Base-by-base conservation (phyloP, 2,329 filamentous ascomycete species). In the Neurospora sp. region DNA sequence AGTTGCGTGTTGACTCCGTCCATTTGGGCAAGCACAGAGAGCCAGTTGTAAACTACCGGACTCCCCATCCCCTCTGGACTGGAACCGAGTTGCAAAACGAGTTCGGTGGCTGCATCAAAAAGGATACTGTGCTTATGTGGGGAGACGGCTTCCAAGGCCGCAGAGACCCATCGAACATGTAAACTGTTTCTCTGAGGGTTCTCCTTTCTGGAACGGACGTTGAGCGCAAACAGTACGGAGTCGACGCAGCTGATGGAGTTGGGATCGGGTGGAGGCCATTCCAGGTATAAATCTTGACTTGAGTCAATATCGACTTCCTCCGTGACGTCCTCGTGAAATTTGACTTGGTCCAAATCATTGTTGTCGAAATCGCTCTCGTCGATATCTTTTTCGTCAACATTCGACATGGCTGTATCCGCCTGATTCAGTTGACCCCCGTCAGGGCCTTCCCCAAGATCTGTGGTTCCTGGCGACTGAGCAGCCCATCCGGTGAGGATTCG, bases 1-100 rank as follows among this genome's bases (percentile, higher is more conserved):
- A 70, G 66, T 1, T 71, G 69, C 17, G 73, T 67, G 52, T 69
- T 71, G 19, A 75, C 70, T 13, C 58, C 66, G 15, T 73, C 73
- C 68, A 74, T 66, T 5, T 72, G 74, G 46, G 76, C 75, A 19
- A 78, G 69, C 38, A 75, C 69, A 38, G 72, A 73, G 36, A 78
- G 75, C 76, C 76, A 78, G 62, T 72, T 74, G 71, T 75, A 76
- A 66, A 69, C 72, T 67, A 74, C 33, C 42, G 68, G 66, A 19
- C 39, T 67, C 39, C 68, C 33, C 13, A 40, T 67, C 3, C 15
- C 66, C 4, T 38, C 23, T n/a, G 39, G 33, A 17, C 38, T 23
- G 11, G 66, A 17, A 28, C 38, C 52, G 36, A 66, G 68, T 23
- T 68, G 38, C 13, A 71, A 38, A 9, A 71, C 69, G 8, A 73